phyloP scores from a whole-genome alignment of 176 grass and related monocot species.

The Rhynchospora tenuis region DNA sequence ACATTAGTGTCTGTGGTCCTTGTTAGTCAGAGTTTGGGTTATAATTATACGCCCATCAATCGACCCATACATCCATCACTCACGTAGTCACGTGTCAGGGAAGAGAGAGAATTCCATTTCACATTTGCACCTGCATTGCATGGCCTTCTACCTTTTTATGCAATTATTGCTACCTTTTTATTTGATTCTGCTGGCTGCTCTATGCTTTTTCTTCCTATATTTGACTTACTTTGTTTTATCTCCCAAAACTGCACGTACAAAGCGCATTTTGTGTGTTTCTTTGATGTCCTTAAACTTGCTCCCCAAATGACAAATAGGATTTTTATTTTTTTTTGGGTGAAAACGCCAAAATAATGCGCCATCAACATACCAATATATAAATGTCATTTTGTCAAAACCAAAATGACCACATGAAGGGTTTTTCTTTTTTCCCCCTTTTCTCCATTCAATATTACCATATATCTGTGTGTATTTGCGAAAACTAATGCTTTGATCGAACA shows the following conservation, averaged over 20 bases:
- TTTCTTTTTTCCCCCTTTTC: background rate
- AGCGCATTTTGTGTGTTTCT: slow-evolving; percentile 5
- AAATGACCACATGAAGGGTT: too few species aligned
- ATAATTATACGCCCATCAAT: background rate
- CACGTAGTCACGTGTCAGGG: slow-evolving; percentile 8
- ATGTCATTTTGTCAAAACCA: too few species aligned
- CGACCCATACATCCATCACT: background rate
- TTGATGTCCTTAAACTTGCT: background rate
- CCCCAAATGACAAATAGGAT: background rate
- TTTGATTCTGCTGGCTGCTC: slow-evolving; percentile 19
- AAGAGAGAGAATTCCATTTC: background rate
- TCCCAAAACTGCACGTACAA: slow-evolving; percentile 13
- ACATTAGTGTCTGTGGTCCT: background rate
- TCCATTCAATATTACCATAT: background rate
- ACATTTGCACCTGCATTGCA: slow-evolving; percentile 23
- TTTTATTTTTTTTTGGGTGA: background rate
- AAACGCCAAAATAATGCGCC: background rate
- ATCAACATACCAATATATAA: background rate
- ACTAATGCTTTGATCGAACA: background rate
- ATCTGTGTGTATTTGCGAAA: background rate
- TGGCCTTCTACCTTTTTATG: slow-evolving; percentile 18
- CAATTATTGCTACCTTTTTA: slow-evolving; percentile 21
- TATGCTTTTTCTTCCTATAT: slow-evolving; percentile 14
- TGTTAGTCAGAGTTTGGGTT: slow-evolving; percentile 1
- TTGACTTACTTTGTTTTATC: slow-evolving; percentile 21